Evolutionary conservation across 2,329 filamentous ascomycete species (phyloP).

Genomic region (Talaromyces sp.): DNA sequence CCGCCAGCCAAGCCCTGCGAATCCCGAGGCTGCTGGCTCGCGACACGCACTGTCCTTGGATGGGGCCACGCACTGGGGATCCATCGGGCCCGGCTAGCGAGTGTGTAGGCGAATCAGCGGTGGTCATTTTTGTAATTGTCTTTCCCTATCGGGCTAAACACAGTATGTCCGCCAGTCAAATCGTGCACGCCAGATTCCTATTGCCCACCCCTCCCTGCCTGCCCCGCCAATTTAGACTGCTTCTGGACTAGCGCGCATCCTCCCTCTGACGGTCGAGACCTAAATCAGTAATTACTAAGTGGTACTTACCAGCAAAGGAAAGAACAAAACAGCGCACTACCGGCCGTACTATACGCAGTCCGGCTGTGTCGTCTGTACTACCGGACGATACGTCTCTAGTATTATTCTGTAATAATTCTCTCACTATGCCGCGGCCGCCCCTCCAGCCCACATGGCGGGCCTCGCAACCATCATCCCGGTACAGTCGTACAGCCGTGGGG

Average conservation of each 20-base stretch:
- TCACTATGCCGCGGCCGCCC: slow-evolving; percentile 13
- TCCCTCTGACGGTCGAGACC: neutral
- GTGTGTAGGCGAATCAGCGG: neutral
- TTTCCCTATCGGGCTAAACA: neutral
- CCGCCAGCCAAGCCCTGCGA: neutral
- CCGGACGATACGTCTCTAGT: neutral
- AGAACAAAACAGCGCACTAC: neutral
- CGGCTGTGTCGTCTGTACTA: neutral
- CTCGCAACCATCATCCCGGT: slow-evolving; percentile 24
- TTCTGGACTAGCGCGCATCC: neutral
- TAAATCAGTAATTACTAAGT: no score
- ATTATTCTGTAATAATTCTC: neutral
- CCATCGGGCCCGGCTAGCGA: neutral
- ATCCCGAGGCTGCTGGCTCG: neutral
- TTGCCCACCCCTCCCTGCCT: neutral
- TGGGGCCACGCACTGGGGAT: neutral
- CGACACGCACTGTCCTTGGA: neutral
- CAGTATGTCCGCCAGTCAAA: neutral
- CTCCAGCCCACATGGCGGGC: slow-evolving; percentile 21
- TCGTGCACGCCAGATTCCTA: neutral
- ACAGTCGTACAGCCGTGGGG: slow-evolving; percentile 19
- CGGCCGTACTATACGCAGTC: neutral
- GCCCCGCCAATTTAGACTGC: neutral
- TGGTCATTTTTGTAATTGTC: no score
- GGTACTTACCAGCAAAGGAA: neutral